Conservation (phyloP, 2,329 filamentous ascomycete species). For the Aspergillus brasiliensis region DNA sequence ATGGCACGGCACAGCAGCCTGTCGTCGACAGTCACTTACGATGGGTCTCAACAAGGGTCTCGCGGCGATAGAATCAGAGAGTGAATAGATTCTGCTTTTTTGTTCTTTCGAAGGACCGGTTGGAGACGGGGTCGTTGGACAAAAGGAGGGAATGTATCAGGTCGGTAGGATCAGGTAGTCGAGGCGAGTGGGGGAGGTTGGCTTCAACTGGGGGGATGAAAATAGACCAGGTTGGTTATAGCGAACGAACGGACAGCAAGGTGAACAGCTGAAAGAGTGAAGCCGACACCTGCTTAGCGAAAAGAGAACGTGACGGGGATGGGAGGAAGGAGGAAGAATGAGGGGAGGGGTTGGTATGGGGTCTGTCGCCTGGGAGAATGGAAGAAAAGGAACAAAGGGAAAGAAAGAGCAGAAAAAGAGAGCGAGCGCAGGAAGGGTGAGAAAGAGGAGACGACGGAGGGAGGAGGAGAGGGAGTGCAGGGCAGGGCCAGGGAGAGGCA, state of each 20-base stretch:
- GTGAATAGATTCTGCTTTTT: conserved; percentile 1
- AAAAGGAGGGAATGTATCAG: conserved; percentile 24
- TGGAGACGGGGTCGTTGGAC: conserved; percentile 6
- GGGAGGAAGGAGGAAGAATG: conserved; percentile 26
- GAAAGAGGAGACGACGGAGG: conserved; percentile 11
- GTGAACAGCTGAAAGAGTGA: conserved; percentile 66
- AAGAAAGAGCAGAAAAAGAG: conserved; percentile 5
- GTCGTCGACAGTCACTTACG: conserved; percentile 12
- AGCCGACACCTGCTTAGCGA: conserved; percentile 55
- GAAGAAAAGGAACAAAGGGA: conserved; percentile 15
- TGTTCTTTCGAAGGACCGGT: neutral
- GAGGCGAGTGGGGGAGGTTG: conserved; percentile 17
- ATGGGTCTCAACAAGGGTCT: conserved; percentile 10
- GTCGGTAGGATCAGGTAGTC: conserved; percentile 18
- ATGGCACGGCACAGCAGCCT: neutral
- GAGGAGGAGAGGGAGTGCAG: neutral
- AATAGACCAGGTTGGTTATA: conserved; percentile 19
- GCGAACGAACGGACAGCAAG: conserved; percentile 53
- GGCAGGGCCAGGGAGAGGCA: neutral
- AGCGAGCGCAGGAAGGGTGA: conserved; percentile 9
- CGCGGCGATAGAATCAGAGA: conserved; percentile 1
- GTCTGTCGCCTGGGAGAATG: conserved; percentile 22
- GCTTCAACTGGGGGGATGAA: conserved; percentile 20
- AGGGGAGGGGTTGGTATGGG: conserved; percentile 21
- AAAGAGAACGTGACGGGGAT: conserved; percentile 28